Evolutionary conservation across 1,284 basidiomycete genomes (phyloP).

Genomic region (Cutaneotrichosporon dermatis): DNA sequence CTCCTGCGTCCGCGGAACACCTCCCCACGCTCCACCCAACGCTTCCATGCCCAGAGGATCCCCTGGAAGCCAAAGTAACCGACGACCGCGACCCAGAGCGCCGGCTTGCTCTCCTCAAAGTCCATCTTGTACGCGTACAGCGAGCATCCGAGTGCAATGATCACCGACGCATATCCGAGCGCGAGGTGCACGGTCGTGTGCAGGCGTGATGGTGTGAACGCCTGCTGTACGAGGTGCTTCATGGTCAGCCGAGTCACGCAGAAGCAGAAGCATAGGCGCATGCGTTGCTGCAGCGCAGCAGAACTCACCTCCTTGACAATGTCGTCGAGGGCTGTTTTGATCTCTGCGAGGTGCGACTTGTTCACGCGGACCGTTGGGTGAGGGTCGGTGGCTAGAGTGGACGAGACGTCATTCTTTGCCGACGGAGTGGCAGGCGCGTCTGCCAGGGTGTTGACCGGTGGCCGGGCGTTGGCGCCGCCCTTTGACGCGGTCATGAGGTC

Average conservation of each 20-base stretch:
- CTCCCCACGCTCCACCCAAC: constrained; percentile 44
- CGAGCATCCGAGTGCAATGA: constrained; percentile 71
- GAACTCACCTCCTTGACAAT: constrained; percentile 74
- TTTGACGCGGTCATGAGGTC: too few relatives aligned
- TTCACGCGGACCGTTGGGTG: constrained; percentile 66
- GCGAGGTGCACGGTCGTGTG: constrained; percentile 80
- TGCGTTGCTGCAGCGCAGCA: too few relatives aligned
- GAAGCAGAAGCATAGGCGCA: too few relatives aligned
- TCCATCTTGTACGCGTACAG: constrained; percentile 76
- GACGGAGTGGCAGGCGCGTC: background rate
- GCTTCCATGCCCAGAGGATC: constrained; percentile 43
- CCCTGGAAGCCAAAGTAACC: constrained; percentile 37
- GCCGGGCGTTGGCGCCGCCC: background rate
- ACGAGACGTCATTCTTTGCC: background rate
- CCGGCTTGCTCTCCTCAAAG: constrained; percentile 79
- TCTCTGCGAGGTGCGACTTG: constrained; percentile 69
- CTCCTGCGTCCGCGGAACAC: constrained; percentile 46
- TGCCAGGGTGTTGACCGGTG: background rate
- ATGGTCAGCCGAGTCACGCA: constrained; percentile 11
- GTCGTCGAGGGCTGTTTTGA: constrained; percentile 88
- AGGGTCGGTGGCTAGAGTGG: constrained; percentile 33
- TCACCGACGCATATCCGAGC: constrained; percentile 75
- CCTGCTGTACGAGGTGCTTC: constrained; percentile 69
- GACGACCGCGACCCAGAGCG: constrained; percentile 70
- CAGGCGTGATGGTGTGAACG: constrained; percentile 77